Conservation (phyloP, 805 yeast species). For the Ogataea nitratoaversa region DNA sequence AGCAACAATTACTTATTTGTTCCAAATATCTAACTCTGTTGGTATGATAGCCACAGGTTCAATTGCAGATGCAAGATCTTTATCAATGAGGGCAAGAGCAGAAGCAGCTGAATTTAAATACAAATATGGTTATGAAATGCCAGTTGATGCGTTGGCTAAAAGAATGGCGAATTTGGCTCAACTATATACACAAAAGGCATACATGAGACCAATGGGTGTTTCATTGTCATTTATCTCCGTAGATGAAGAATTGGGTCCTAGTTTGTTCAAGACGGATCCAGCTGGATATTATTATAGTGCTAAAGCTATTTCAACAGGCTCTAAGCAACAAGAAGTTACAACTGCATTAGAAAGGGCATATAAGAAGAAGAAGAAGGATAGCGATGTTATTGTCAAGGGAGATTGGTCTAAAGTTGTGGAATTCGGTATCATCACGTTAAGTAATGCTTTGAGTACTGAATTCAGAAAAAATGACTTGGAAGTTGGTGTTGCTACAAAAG, state of each 20-base stretch:
- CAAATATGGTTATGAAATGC: slow-evolving; percentile 95
- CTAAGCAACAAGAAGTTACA: slow-evolving; percentile 93
- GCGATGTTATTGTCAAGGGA: slow-evolving; percentile 60
- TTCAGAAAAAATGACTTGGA: slow-evolving; percentile 92
- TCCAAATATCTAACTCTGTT: slow-evolving; percentile 71
- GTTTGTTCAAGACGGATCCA: slow-evolving; percentile 90
- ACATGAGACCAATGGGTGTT: slow-evolving; percentile 97
- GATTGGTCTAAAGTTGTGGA: slow-evolving; percentile 89
- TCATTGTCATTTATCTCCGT: slow-evolving; percentile 83
- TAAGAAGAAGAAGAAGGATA: slow-evolving; percentile 48
- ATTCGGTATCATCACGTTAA: slow-evolving; percentile 79
- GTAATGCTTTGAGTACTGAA: slow-evolving; percentile 86
- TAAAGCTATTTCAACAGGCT: slow-evolving; percentile 92
- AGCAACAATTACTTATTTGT: slow-evolving; percentile 78
- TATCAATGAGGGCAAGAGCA: slow-evolving; percentile 85
- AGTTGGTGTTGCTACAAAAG: slow-evolving; percentile 78
- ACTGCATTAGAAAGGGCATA: slow-evolving; percentile 86
- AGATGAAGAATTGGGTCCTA: slow-evolving; percentile 89
- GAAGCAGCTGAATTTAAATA: slow-evolving; percentile 95
- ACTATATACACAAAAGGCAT: slow-evolving; percentile 94
- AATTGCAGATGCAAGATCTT: slow-evolving; percentile 91
- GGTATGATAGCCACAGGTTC: slow-evolving; percentile 95
- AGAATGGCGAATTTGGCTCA: slow-evolving; percentile 95
- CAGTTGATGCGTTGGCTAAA: slow-evolving; percentile 86
- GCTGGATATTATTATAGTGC: slow-evolving; percentile 93